Percentiles rank a stretch among this genome's conserved stretches.
These are phyloP conservation scores for Colletotrichum trifolii DNA, from an alignment of 2,329 filamentous ascomycete genomes.

Conservation along the genomic window DNA sequence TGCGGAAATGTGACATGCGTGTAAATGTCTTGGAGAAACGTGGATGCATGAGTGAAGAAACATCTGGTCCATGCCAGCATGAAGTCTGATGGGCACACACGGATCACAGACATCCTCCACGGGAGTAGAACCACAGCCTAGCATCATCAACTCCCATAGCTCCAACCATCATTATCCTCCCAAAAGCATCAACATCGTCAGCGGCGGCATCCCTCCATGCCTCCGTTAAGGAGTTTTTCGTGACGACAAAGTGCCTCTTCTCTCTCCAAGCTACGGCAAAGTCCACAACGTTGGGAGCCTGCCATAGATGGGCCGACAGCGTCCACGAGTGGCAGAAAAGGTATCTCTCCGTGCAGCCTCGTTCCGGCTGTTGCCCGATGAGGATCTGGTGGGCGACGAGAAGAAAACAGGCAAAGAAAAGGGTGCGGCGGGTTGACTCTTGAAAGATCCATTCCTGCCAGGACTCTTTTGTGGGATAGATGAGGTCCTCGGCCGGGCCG, in stretches of 20 bases:
- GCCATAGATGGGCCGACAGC: conserved; percentile 52
- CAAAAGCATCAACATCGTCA: conserved; percentile 57
- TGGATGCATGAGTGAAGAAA: not conserved
- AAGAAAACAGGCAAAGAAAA: conserved; percentile 60
- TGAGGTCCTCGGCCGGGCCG: conserved; percentile 43
- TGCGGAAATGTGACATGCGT: no score
- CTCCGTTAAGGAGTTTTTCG: conserved; percentile 41
- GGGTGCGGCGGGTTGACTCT: conserved; percentile 64
- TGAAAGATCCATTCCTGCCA: conserved; percentile 65
- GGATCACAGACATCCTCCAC: conserved; percentile 16
- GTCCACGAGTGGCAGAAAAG: conserved; percentile 52
- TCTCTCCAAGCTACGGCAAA: conserved; percentile 53
- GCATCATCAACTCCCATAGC: conserved; percentile 47
- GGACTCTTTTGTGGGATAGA: conserved; percentile 54
- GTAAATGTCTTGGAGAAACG: not conserved
- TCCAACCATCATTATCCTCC: conserved; percentile 48
- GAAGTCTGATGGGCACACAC: no score
- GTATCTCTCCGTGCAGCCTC: conserved; percentile 45
- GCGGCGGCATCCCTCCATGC: conserved; percentile 50
- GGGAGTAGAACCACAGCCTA: conserved; percentile 45
- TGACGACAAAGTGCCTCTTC: conserved; percentile 49
- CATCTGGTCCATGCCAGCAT: not conserved
- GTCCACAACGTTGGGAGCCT: conserved; percentile 46
- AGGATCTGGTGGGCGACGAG: conserved; percentile 50
- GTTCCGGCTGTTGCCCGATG: conserved; percentile 38